Conservation (phyloP, 192 early-diverging fungal species). For the Dissophora globulifera region DNA sequence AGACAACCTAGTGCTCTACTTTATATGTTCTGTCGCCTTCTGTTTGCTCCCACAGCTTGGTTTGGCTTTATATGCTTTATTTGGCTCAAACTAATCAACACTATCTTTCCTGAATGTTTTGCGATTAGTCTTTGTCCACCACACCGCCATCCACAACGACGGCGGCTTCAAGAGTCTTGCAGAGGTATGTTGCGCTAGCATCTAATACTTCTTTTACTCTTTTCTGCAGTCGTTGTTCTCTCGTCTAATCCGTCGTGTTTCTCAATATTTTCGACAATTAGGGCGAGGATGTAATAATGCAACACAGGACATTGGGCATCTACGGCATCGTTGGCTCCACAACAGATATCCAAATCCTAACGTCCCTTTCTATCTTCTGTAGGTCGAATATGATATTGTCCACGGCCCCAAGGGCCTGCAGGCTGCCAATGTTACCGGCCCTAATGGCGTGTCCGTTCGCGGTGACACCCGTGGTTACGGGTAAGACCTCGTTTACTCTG, state of each 20-base stretch:
- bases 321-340: too few species aligned
- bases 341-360: neutral
- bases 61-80: too few species aligned
- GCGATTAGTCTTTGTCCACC: conserved; percentile 80
- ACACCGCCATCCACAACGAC: conserved; percentile 81
- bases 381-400: conserved; percentile 79
- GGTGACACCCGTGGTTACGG: conserved; percentile 71
- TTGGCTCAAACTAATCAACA: too few species aligned
- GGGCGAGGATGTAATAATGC: conserved; percentile 61
- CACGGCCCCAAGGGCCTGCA: conserved; percentile 86
- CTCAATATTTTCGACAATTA: conserved; percentile 23
- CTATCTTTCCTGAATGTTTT: too few species aligned
- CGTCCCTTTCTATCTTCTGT: neutral
- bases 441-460: conserved; percentile 73
- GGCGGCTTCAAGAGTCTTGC: conserved; percentile 84
- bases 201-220: too few species aligned
- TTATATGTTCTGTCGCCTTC: too few species aligned
- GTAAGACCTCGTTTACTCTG: conserved; percentile 19
- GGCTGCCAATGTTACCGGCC: conserved; percentile 85
- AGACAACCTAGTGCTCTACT: too few species aligned
- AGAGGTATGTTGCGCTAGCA: conserved; percentile 69
- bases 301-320: too few species aligned
- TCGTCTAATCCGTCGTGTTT: conserved; percentile 1
- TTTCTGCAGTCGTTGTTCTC: too few species aligned
- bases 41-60: too few species aligned